Evolutionary conservation across 352 stramenopile genomes (phyloP), one percentile per base, ranked within the genome.

Genomic region (Globisporangium ultimum): DNA sequence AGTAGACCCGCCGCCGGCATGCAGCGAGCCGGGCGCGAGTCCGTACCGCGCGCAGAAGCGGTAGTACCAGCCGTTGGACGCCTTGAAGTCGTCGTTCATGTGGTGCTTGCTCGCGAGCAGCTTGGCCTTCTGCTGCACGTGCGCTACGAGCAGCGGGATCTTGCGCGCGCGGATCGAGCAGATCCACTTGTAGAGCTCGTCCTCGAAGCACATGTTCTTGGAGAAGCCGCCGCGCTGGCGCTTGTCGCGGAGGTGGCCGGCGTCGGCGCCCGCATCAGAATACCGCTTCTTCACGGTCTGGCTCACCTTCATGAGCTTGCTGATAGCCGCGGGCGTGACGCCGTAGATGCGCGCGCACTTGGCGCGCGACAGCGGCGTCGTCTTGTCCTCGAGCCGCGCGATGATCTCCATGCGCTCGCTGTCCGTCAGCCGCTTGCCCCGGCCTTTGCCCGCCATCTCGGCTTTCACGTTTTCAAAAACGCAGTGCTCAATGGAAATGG

Each of bases 321-420:
- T 87, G 71, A 89, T 91, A 41, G 81, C 81, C 24, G 81, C 80
- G 56, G 76, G 80, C 21, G 72, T 85, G 45, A 91, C 80, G 42
- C 79, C 79, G 53, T 89, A 89, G 48, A 80, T 56, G 1, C 78
- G 76, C 53, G 79, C 82, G 18, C 76, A 87, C 48, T 81, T 71
- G 40, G 76, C 78, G 15, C 77, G 73, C 0, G 75, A 85, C n/a
- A 78, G 38, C n/a, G 74, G 71, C n/a, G 57, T 66, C 4, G 58
- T 58, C 20, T 82, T 70, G 61, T 84, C 76, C 57, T 91, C 82
- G 22, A 91, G 71, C 34, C 72, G 65, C 48, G 77, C 50, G 60
- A 90, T 87, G 64, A 91, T 93, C 64, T 84, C 71, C 69, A 92
- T 86, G 56, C 78, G 80, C 75, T 92, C 72, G 53, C 76, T 72